These are phyloP conservation scores for Penicillium turbatum DNA, from an alignment of 495 filamentous ascomycete genomes.

Conservation along the genomic window DNA sequence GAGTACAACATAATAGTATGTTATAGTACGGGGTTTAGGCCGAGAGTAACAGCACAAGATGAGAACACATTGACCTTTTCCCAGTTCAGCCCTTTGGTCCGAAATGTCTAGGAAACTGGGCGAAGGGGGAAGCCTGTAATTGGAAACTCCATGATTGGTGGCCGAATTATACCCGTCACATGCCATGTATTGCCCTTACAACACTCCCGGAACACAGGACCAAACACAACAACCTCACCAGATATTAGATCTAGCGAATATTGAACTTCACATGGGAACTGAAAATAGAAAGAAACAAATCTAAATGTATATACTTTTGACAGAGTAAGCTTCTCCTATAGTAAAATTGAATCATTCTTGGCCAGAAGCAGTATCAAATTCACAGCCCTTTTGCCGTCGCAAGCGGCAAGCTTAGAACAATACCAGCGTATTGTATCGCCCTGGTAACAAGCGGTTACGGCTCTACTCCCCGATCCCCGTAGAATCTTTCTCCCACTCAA, in stretches of 20 bases:
- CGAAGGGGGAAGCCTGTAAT: slow-evolving; percentile 17
- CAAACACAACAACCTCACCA: background rate
- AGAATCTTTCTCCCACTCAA: slow-evolving; percentile 38
- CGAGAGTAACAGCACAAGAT: slow-evolving; percentile 5
- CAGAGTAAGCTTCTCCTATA: background rate
- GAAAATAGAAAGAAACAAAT: background rate
- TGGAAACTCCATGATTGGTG: slow-evolving; percentile 25
- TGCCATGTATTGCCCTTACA: slow-evolving; percentile 29
- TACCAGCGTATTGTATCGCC: slow-evolving; percentile 35
- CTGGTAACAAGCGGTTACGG: slow-evolving; percentile 43
- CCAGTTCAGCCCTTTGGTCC: slow-evolving; percentile 21
- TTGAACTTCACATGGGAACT: background rate
- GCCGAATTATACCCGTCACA: slow-evolving; percentile 22
- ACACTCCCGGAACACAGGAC: background rate
- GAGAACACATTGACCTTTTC: slow-evolving; percentile 1
- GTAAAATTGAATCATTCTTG: background rate
- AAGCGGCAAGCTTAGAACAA: slow-evolving; percentile 26
- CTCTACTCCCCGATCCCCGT: slow-evolving; percentile 38
- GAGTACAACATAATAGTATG: no score
- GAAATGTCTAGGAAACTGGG: slow-evolving; percentile 7
- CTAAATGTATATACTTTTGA: background rate
- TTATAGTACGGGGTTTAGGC: slow-evolving; percentile 11
- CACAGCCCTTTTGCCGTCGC: slow-evolving; percentile 19
- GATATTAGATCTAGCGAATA: no score
- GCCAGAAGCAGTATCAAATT: slow-evolving; percentile 4